Conservation (phyloP, 1,284 basidiomycete species). For the Malassezia globosa region DNA sequence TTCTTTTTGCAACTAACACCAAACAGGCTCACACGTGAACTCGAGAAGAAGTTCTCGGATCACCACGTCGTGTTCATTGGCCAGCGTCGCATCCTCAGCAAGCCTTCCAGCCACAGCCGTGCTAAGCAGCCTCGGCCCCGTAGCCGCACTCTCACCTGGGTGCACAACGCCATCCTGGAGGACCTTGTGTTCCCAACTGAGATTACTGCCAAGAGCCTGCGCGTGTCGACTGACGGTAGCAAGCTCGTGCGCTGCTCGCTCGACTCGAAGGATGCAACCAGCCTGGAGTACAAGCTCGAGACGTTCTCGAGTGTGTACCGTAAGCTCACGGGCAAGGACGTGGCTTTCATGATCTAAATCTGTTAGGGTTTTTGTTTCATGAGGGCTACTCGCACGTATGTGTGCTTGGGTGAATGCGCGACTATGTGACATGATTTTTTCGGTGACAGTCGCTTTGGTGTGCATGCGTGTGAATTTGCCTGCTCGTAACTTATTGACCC, state of each 20-base stretch:
- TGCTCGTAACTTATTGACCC: too few species aligned
- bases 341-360: conserved; percentile 49
- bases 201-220: conserved; percentile 95
- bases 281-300: conserved; percentile 98
- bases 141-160: conserved; percentile 88
- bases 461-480: too few species aligned
- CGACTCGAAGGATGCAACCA: conserved; percentile 94
- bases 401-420: too few species aligned
- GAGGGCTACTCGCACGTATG: too few species aligned
- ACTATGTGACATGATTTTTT: too few species aligned
- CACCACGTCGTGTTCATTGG: conserved; percentile 97
- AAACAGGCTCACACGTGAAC: conserved; percentile 81
- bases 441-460: too few species aligned
- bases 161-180: conserved; percentile 96
- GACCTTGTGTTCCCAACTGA: conserved; percentile 98
- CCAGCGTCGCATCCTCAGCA: conserved; percentile 95
- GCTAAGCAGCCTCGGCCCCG: conserved; percentile 93
- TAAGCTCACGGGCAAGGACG: conserved; percentile 85
- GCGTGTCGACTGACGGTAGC: conserved; percentile 49
- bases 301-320: conserved; percentile 90
- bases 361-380: background rate
- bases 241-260: conserved; percentile 56
- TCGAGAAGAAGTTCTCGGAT: conserved; percentile 99
- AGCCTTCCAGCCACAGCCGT: conserved; percentile 84
- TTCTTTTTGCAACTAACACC: conserved; percentile 5